Evolutionary conservation across 345 rosid genomes (phyloP).

Genomic region (Erodium maritimum): DNA sequence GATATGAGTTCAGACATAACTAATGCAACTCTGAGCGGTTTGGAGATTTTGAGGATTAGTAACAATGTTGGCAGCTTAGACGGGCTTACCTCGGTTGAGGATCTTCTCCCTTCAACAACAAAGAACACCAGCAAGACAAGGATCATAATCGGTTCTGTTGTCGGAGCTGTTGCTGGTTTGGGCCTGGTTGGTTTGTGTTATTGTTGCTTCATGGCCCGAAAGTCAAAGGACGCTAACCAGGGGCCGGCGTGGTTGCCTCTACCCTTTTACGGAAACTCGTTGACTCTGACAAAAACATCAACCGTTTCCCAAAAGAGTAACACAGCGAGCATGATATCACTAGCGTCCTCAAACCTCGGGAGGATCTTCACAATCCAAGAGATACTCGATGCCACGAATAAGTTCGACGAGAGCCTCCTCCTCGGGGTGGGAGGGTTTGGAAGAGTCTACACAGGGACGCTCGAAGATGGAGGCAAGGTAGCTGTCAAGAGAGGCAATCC

Average conservation of each 20-base stretch:
- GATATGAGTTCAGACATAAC: conserved; percentile 41
- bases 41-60: conserved; percentile 87
- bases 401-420: conserved; percentile 72
- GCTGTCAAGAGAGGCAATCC: conserved; percentile 99
- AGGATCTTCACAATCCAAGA: conserved; percentile 79
- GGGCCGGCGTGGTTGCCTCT: conserved; percentile 77
- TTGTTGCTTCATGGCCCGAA: conserved; percentile 44
- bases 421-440: conserved; percentile 99
- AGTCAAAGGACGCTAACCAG: conserved; percentile 48
- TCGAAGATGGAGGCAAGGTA: conserved; percentile 77
- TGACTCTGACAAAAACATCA: conserved; percentile 67
- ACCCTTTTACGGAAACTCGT: conserved; percentile 87
- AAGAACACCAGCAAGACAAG: conserved; percentile 23
- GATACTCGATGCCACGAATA: conserved; percentile 85
- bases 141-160: conserved; percentile 38
- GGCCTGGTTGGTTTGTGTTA: conserved; percentile 43
- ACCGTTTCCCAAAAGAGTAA: conserved; percentile 79
- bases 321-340: conserved; percentile 77
- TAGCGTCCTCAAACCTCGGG: conserved; percentile 70
- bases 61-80: conserved; percentile 63
- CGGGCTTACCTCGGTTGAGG: conserved; percentile 49
- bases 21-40: conserved; percentile 68
- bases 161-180: conserved; percentile 33
- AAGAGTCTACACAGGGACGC: conserved; percentile 79
- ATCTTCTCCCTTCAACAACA: conserved; percentile 38